phyloP scores from a whole-genome alignment of 257 asterid genomes.

The Solanum appendiculatum region DNA sequence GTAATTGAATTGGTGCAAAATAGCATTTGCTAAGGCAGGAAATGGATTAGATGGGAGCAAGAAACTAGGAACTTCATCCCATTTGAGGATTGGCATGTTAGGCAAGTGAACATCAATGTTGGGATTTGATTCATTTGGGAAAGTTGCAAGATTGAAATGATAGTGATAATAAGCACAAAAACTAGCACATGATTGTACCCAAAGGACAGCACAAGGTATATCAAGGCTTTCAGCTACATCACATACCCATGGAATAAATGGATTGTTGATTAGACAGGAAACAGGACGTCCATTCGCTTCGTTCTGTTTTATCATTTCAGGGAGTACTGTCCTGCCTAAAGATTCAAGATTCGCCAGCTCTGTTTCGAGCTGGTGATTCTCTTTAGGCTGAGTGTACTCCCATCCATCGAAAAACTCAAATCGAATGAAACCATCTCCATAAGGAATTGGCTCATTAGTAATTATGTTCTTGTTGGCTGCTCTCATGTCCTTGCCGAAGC shows the following conservation, averaged over 20 bases:
- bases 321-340: slow-evolving; percentile 4
- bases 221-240: not conserved
- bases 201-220: slow-evolving; percentile 1
- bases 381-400: not conserved
- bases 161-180: slow-evolving; percentile 1
- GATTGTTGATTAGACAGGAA: slow-evolving; percentile 13
- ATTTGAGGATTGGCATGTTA: not conserved
- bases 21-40: not conserved
- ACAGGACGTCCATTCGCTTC: slow-evolving; percentile 1
- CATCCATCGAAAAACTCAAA: slow-evolving; percentile 7
- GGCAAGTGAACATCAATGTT: not conserved
- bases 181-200: slow-evolving; percentile 5
- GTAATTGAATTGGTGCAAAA: not conserved
- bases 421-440: slow-evolving; percentile 2
- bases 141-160: not conserved
- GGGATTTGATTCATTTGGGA: not conserved
- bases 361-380: not conserved
- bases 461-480: not conserved
- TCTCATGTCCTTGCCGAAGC: not conserved
- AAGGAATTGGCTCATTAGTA: not conserved
- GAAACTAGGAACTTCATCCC: slow-evolving; percentile 4
- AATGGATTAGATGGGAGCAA: not conserved
- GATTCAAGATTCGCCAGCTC: not conserved
- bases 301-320: not conserved
- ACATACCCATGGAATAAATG: slow-evolving; percentile 5